Percentiles rank a stretch among this genome's conserved stretches.
Conservation (phyloP, 306 rosid genomes). For the Glycine tomentella region DNA sequence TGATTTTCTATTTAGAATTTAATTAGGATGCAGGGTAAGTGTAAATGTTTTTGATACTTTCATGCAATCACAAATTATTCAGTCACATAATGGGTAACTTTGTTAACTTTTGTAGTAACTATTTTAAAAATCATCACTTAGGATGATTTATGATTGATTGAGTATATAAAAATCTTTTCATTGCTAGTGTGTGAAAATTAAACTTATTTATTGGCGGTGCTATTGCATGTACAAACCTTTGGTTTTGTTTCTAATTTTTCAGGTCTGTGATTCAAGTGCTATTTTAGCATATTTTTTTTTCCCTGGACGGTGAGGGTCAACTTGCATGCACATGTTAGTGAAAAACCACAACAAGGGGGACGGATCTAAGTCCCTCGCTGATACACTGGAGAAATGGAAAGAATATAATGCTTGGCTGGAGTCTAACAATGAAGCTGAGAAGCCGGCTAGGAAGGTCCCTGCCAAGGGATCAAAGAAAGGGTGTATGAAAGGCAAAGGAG, state of each 20-base stretch:
- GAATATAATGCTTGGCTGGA: slow-evolving; percentile 64
- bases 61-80: too few species aligned
- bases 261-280: slow-evolving; percentile 46
- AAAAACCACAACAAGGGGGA: slow-evolving; percentile 53
- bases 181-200: neutral
- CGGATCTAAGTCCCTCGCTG: slow-evolving; percentile 65
- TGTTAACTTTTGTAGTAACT: neutral
- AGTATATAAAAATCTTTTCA: neutral
- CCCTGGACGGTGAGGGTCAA: slow-evolving; percentile 35
- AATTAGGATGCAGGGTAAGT: neutral
- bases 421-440: slow-evolving; percentile 47
- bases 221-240: too few species aligned
- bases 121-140: neutral
- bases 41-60: neutral
- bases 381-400: slow-evolving; percentile 68
- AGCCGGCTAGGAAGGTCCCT: slow-evolving; percentile 61
- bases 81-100: neutral
- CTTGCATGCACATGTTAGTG: slow-evolving; percentile 57
- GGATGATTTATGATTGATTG: neutral
- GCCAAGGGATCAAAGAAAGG: slow-evolving; percentile 86
- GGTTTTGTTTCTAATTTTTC: slow-evolving; percentile 39
- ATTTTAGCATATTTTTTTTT: neutral
- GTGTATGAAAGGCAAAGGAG: slow-evolving; percentile 46
- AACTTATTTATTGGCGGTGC: neutral
- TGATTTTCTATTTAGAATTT: neutral